Evolutionary conservation across 306 rosid genomes (phyloP), one percentile per base, ranked within the genome.

Genomic region (Cicer bijugum): DNA sequence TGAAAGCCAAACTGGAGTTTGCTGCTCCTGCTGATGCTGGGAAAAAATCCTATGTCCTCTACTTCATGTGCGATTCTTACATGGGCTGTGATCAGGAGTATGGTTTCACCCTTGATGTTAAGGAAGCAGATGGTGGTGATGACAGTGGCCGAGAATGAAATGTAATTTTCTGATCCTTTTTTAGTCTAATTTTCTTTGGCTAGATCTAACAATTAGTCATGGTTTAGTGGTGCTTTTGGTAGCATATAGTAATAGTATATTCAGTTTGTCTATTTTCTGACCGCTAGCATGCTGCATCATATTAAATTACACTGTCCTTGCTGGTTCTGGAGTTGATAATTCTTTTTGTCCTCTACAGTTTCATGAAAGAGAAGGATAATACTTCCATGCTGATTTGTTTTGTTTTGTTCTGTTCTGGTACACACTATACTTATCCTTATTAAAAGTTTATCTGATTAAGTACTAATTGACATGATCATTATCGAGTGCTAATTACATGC

Each of bases 61-160:
- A 88, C 72, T 91, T 89, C 84, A 94, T 94, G 97, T 91, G 96
- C n/a, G 98, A 94, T 72, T 94, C 96, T 4, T 94, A 88, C 85
- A 44, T 94, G 85, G 98, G 98, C 6, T 91, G 98, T 72, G 98
- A 94, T 80, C 97, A 94, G 82, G 98, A 94, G 51, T 91, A 89
- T 66, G 75, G 28, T 75, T 88, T 94, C 84, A 43, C 84, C 2
- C 62, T 91, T 33, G 89, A 93, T 82, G 86, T 89, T 11, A 88
- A 84, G 81, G 89, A 85, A 65, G 81, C 88, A 56, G 83, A 66
- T 15, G 86, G 69, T 3, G 81, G 75, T 1, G 86, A 81, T 38
- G 85, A 76, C 62, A 71, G 83, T 11, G 85, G 87, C 63, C 42
- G 82, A 45, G 86, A 82, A 17, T 81, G 82, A 75, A 15, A 72